Evolutionary conservation across 2,329 filamentous ascomycete species (phyloP).

Genomic region (Pseudogymnoascus verrucosus): DNA sequence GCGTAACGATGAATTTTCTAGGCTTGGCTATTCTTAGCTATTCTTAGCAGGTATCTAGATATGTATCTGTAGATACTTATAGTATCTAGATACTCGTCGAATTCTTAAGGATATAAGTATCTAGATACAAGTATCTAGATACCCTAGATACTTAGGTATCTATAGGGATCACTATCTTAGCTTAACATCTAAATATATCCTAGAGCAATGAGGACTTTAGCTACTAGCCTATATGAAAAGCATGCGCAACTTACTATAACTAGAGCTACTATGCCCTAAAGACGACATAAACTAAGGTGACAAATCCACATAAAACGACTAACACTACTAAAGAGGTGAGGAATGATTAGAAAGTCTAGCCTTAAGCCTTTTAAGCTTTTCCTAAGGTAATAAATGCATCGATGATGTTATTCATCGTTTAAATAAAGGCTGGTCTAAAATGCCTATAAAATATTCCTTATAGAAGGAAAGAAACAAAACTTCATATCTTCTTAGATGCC

Average conservation of each 20-base stretch:
- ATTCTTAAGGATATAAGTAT: too few relatives aligned
- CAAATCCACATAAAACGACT: constrained; percentile 6
- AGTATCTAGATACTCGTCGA: too few relatives aligned
- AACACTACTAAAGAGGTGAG: constrained; percentile 11
- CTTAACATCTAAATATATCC: neutral
- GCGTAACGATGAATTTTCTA: too few relatives aligned
- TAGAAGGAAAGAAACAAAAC: neutral
- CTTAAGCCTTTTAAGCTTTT: constrained; percentile 13
- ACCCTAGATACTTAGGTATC: too few relatives aligned
- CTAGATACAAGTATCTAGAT: too few relatives aligned
- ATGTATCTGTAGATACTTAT: too few relatives aligned
- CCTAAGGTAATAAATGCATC: constrained; percentile 1
- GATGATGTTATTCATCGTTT: constrained; percentile 5
- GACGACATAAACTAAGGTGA: constrained; percentile 2
- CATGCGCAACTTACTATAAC: constrained; percentile 11
- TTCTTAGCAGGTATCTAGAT: too few relatives aligned
- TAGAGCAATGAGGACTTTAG: constrained; percentile 5
- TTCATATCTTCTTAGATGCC: neutral
- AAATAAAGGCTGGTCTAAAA: neutral
- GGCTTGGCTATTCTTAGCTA: too few relatives aligned
- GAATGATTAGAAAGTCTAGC: constrained; percentile 12
- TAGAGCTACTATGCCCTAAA: constrained; percentile 7
- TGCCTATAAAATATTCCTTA: neutral
- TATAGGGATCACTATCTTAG: too few relatives aligned
- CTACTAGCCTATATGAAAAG: neutral